phyloP scores from a whole-genome alignment of 164 flowering plant species.

The Stephania yunnanensis region DNA sequence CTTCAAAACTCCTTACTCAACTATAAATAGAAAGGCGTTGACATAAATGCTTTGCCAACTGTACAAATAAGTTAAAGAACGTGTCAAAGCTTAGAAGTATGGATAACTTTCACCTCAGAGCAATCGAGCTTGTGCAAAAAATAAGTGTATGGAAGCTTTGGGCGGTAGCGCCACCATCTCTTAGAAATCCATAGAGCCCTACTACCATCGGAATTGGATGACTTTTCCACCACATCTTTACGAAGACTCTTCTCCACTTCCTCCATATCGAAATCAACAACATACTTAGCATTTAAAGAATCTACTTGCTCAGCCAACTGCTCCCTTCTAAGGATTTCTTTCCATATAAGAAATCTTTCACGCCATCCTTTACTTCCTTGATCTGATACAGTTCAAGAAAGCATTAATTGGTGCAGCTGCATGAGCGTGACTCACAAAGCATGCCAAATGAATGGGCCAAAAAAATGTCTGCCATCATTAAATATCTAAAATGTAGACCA shows the following conservation, averaged over 20 bases:
- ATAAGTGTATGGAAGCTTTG: slow-evolving; percentile 90
- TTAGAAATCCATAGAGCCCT: slow-evolving; percentile 91
- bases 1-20: too few species aligned
- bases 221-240: slow-evolving; percentile 64
- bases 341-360: slow-evolving; percentile 74
- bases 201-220: slow-evolving; percentile 41
- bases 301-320: slow-evolving; percentile 59
- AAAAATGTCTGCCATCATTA: neutral
- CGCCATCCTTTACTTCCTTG: slow-evolving; percentile 57
- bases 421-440: too few species aligned
- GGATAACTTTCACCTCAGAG: slow-evolving; percentile 62
- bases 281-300: slow-evolving; percentile 64
- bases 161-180: slow-evolving; percentile 99
- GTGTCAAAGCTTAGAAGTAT: neutral
- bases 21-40: neutral
- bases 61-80: neutral
- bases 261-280: slow-evolving; percentile 89
- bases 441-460: too few species aligned
- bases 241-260: slow-evolving; percentile 91
- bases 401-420: neutral
- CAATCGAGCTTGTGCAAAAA: slow-evolving; percentile 84
- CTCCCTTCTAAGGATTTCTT: slow-evolving; percentile 57
- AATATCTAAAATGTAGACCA: slow-evolving; percentile 12
- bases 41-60: neutral
- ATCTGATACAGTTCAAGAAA: slow-evolving; percentile 34